Conservation (phyloP, 2,329 filamentous ascomycete species). For the Nothophaeocryptopus gaeumannii region DNA sequence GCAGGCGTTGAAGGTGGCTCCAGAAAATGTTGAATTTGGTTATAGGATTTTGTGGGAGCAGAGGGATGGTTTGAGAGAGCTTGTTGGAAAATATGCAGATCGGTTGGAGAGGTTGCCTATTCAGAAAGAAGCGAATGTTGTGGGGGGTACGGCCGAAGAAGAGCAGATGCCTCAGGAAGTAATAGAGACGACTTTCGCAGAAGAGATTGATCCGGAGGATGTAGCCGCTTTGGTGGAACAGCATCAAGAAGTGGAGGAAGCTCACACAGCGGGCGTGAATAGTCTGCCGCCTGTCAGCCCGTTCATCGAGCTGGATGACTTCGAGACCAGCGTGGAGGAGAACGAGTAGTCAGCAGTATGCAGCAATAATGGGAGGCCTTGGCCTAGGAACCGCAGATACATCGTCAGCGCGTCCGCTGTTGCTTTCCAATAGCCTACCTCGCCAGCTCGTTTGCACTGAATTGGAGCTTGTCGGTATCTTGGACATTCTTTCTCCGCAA, state of each 20-base stretch:
- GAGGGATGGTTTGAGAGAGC: slow-evolving; percentile 8
- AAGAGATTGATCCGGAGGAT: background rate
- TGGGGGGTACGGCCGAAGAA: background rate
- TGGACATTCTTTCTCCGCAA: too few species aligned
- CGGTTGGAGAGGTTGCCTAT: slow-evolving; percentile 8
- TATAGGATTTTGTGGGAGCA: slow-evolving; percentile 16
- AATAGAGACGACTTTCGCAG: background rate
- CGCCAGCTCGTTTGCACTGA: too few species aligned
- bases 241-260: background rate
- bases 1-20: slow-evolving; percentile 9
- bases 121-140: background rate
- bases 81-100: slow-evolving; percentile 13
- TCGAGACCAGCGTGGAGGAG: slow-evolving; percentile 19
- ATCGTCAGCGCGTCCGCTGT: too few species aligned
- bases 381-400: too few species aligned
- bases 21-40: slow-evolving; percentile 15
- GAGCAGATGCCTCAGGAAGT: background rate
- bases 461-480: too few species aligned
- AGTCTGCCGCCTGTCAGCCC: background rate
- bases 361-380: too few species aligned
- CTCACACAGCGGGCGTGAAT: background rate
- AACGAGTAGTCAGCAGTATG: slow-evolving; percentile 11
- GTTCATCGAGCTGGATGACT: slow-evolving; percentile 17
- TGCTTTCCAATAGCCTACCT: too few species aligned
- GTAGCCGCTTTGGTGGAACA: background rate